Conservation (phyloP, 73 alveolate genomes). For the Stentor roeselii region DNA sequence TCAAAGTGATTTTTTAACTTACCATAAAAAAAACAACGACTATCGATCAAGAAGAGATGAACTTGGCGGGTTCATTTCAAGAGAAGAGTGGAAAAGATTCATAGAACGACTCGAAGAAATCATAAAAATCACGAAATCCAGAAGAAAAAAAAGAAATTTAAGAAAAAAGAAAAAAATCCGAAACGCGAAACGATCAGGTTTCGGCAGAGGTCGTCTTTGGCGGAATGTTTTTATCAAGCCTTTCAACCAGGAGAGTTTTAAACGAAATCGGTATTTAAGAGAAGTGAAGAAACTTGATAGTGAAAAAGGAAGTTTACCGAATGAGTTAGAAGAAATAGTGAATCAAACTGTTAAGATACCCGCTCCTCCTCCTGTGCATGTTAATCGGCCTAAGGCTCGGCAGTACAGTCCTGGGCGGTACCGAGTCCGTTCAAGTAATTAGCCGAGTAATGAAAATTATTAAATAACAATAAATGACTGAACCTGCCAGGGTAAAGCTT, state of each 20-base stretch:
- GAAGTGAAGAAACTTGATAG: slow-evolving; percentile 7
- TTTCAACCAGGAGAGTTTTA: background rate
- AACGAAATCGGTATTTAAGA: slow-evolving; percentile 17
- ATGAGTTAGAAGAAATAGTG: background rate
- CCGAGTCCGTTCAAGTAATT: too few species aligned
- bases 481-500: background rate
- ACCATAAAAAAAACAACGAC: slow-evolving; percentile 56
- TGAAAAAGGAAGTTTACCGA: background rate
- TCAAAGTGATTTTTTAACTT: slow-evolving; percentile 43
- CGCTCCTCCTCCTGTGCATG: slow-evolving; percentile 1
- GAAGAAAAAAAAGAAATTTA: slow-evolving; percentile 44
- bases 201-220: slow-evolving; percentile 58
- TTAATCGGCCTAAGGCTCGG: slow-evolving; percentile 16
- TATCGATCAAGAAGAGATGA: slow-evolving; percentile 71
- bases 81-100: slow-evolving; percentile 55
- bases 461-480: too few species aligned
- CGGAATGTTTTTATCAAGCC: slow-evolving; percentile 49
- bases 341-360: slow-evolving; percentile 14
- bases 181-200: slow-evolving; percentile 43
- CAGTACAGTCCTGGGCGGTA: slow-evolving; percentile 25
- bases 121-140: slow-evolving; percentile 44
- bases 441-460: too few species aligned
- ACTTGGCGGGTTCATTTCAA: slow-evolving; percentile 56
- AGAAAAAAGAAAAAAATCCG: slow-evolving; percentile 56
- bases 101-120: slow-evolving; percentile 41